Conservation (phyloP, 805 yeast species). For the Grigorovia jiainica region DNA sequence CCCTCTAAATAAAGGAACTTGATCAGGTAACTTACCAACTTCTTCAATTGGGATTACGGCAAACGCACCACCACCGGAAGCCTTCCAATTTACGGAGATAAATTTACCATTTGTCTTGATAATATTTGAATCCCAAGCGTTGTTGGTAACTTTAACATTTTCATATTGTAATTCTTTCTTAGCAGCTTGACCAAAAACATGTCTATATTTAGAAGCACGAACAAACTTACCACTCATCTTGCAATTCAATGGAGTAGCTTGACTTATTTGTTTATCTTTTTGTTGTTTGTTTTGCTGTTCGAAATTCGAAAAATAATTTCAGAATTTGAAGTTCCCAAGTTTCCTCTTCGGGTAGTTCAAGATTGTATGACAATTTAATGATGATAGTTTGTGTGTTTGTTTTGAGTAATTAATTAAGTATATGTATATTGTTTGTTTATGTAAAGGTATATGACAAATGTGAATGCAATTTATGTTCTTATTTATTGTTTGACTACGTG, state of each 20-base stretch:
- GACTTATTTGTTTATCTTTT: too few species aligned
- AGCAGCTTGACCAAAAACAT: slow-evolving; percentile 85
- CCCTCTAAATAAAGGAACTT: slow-evolving; percentile 88
- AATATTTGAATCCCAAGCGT: slow-evolving; percentile 94
- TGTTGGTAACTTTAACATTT: slow-evolving; percentile 62
- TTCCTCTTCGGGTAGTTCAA: too few species aligned
- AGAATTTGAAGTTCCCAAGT: too few species aligned
- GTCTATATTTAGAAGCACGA: slow-evolving; percentile 94
- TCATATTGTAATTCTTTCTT: slow-evolving; percentile 40
- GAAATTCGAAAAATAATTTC: too few species aligned
- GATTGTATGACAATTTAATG: too few species aligned
- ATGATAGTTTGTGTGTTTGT: too few species aligned
- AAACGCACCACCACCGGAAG: slow-evolving; percentile 97
- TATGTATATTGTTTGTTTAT: too few species aligned
- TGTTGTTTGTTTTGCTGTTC: too few species aligned
- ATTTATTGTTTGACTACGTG: slow-evolving; percentile 4
- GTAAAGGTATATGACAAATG: too few species aligned
- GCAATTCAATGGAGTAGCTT: not conserved
- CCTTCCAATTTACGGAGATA: slow-evolving; percentile 81
- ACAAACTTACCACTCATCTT: slow-evolving; percentile 71
- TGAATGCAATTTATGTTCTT: too few species aligned
- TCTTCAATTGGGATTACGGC: slow-evolving; percentile 83
- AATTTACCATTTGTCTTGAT: slow-evolving; percentile 81
- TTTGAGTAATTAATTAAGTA: too few species aligned
- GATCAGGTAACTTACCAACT: slow-evolving; percentile 88